A percentile compares a stretch with the other conserved stretches of the same genome.
Evolutionary conservation across 2,329 filamentous ascomycete genomes (phyloP).

Genomic region (Nothomitra cinnamomea): DNA sequence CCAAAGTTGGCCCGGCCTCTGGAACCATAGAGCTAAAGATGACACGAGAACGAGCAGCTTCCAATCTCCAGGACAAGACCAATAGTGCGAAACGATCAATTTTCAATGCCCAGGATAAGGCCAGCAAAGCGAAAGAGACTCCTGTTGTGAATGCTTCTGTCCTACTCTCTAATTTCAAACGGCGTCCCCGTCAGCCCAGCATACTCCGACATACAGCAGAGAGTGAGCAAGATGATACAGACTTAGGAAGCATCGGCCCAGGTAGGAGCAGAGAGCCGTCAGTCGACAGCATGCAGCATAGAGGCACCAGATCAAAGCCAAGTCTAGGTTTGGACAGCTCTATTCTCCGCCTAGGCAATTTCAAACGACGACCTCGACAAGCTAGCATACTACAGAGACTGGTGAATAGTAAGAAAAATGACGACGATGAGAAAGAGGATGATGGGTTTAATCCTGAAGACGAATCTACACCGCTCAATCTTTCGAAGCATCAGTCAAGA

Average conservation of each 20-base stretch:
- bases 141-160: conserved; percentile 4
- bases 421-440: conserved; percentile 27
- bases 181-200: conserved; percentile 29
- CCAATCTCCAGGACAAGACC: neutral
- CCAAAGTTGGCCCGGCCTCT: conserved; percentile 4
- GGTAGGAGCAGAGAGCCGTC: too few relatives aligned
- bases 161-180: conserved; percentile 25
- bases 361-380: conserved; percentile 31
- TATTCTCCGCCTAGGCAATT: conserved; percentile 31
- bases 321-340: conserved; percentile 29
- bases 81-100: neutral
- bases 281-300: neutral
- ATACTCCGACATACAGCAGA: conserved; percentile 20
- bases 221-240: neutral
- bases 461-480: conserved; percentile 48
- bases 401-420: conserved; percentile 16
- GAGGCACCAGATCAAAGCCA: conserved; percentile 13
- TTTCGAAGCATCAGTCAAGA: conserved; percentile 23
- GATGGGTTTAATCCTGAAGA: conserved; percentile 39
- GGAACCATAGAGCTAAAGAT: neutral
- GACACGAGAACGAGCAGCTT: neutral
- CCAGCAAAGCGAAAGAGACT: conserved; percentile 8
- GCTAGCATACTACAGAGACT: conserved; percentile 29
- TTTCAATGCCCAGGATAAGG: neutral
- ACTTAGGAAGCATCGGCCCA: neutral